Base-by-base conservation (phyloP, 108 stramenopile species). In the Nitzschia sp. region DNA sequence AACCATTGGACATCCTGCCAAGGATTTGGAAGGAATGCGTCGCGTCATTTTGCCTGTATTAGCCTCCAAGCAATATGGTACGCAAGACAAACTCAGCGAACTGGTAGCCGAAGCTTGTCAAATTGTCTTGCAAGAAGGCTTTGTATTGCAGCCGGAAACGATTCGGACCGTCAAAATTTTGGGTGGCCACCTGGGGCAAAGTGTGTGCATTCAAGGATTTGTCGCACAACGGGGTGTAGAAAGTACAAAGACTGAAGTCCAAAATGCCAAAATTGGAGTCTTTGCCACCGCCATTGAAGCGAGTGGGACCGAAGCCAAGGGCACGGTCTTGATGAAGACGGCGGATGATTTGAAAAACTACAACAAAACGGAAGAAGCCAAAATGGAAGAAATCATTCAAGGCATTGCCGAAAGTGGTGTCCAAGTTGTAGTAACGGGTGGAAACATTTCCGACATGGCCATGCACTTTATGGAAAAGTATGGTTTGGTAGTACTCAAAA, bases 261-360 rank as follows among this genome's bases (percentile, higher is more conserved):
- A 76, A 59, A 80, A 98, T 56, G 95, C 94, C 28, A 97, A 97
- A 70, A 88, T 98, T 58, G 91, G 84, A 3, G 97, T 98, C 23
- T 99, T 96, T 80, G 96, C 89, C n/a, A 93, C 92, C 59, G 98
- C 96, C 11, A 76, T 99, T 28, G 99, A 99, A 82, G 97, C 97
- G 6, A 79, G 85, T 46, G 67, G 81, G 35, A 98, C 99, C 3
- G 99, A 99, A 83, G 95, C 99, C 66, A 98, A 99, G 90, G 98
- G 99, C 51, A 99, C 99, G n/a, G 98, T 99, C 53, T 80, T 98
- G 59, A 96, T 99, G 82, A 97, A 97, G 83, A 97, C 70, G 58
- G 99, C 98, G 17, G 99, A 98, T 59, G 98, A 99, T 76, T 86
- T 99, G 57, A 89, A 90, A 76, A 86, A 79, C 73, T 99, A 98